These are phyloP conservation scores for Agaricales sp. DNA, from an alignment of 1,284 basidiomycete genomes.

Conservation along the genomic window DNA sequence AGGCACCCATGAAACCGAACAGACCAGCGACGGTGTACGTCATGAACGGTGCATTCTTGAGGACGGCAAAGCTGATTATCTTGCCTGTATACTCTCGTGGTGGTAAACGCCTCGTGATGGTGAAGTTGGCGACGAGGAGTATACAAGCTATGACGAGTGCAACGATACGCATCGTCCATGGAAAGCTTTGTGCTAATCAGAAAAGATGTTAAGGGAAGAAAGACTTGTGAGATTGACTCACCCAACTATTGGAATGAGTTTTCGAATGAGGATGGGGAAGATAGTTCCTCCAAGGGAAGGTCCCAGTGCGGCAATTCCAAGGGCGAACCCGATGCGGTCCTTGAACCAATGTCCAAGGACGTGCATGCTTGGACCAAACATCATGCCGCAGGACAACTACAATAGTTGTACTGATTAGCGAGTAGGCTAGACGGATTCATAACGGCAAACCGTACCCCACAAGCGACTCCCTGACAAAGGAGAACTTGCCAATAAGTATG, in stretches of 20 bases:
- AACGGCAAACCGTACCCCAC: constrained; percentile 22
- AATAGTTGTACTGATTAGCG: constrained; percentile 9
- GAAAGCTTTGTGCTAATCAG: constrained; percentile 10
- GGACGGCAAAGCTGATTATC: constrained; percentile 15
- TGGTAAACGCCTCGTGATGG: constrained; percentile 14
- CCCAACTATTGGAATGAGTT: constrained; percentile 30
- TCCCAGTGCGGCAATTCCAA: constrained; percentile 20
- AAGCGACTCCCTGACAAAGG: constrained; percentile 29
- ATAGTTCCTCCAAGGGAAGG: constrained; percentile 27
- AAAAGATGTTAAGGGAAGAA: neutral
- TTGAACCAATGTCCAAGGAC: constrained; percentile 33
- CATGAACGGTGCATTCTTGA: constrained; percentile 14
- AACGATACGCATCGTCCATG: constrained; percentile 16
- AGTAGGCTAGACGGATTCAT: constrained; percentile 9
- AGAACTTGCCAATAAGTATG: constrained; percentile 39
- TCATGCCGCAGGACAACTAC: constrained; percentile 19
- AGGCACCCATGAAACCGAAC: constrained; percentile 12
- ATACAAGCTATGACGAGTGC: constrained; percentile 14
- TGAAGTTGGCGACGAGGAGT: constrained; percentile 13
- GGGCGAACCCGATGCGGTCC: constrained; percentile 19
- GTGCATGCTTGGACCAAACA: constrained; percentile 25
- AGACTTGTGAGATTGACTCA: constrained; percentile 9
- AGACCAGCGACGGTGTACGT: constrained; percentile 12
- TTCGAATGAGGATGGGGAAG: constrained; percentile 28
- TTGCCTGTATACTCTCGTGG: constrained; percentile 13